phyloP scores from a whole-genome alignment of 345 rosid genomes.

The Populus davidiana region DNA sequence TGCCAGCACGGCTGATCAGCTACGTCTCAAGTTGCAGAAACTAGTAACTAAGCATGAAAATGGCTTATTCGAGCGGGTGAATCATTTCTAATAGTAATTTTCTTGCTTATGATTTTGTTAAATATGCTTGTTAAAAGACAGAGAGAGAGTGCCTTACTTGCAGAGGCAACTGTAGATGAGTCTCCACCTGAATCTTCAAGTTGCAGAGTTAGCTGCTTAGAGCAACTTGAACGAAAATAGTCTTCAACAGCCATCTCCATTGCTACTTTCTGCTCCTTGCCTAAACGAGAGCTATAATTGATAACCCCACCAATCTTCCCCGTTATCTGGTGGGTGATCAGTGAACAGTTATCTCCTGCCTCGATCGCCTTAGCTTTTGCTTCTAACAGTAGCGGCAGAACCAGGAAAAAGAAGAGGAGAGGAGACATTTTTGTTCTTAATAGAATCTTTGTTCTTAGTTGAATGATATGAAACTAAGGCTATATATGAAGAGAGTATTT shows the following conservation, averaged over 20 bases:
- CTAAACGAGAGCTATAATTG: constrained; percentile 9
- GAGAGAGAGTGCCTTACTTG: background rate
- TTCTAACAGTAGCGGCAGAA: too few species aligned
- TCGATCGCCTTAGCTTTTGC: too few species aligned
- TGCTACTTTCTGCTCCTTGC: constrained; percentile 22
- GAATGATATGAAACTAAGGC: too few species aligned
- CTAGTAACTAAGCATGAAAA: too few species aligned
- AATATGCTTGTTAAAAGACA: background rate
- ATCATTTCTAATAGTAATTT: background rate
- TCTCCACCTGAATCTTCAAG: background rate
- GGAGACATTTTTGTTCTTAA: too few species aligned
- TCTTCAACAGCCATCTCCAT: constrained; percentile 19
- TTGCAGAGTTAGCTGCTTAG: background rate
- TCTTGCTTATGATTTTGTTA: background rate
- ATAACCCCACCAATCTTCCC: constrained; percentile 7
- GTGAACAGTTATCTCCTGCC: background rate
- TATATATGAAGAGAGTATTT: too few species aligned
- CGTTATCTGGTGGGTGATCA: background rate
- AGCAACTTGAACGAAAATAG: constrained; percentile 3
- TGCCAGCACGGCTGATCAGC: too few species aligned
- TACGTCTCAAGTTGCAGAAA: too few species aligned
- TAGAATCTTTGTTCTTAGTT: too few species aligned
- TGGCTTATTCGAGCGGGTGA: too few species aligned
- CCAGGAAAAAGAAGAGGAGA: too few species aligned
- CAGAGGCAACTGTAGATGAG: background rate